Base-by-base conservation (phyloP, 495 filamentous ascomycete species). In the Darksidea phi region DNA sequence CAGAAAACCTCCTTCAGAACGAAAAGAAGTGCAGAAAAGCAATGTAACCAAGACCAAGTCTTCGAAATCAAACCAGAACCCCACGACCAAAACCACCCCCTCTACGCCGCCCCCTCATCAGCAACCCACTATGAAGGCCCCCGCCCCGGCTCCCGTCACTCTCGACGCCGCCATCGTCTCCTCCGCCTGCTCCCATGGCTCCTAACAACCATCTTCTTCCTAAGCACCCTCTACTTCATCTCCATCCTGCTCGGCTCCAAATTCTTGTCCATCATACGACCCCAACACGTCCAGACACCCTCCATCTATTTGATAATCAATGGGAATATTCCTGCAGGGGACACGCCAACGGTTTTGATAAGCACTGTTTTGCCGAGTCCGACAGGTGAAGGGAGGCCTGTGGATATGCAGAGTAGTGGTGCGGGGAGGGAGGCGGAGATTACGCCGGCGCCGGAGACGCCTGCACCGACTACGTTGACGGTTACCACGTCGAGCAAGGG, bases 31-130 rank as follows among this genome's bases (percentile, higher is more conserved):
- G 8, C 8, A 48, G 43, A 7, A 48, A 48, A 10, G 13, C 43
- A n/a, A 17, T 17, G 20, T 38, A 15, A 8, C 36, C 36, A 15
- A 38, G n/a, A n/a, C n/a, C n/a, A n/a, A n/a, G n/a, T n/a, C 36
- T 38, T 38, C 36, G 36, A 38, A 15, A 7, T 23, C 8, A 28
- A 24, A 13, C 25, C 43, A 46, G 59, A 63, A 26, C 59, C 59
- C 59, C 48, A 42, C 47, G 59, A 63, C 53, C 41, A 45, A 23
- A 50, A 42, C 45, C 59, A 63, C 34, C 59, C 59, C 20, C 59
- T 50, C 36, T 63, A 63, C 46, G 47, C 25, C 43, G 25, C 34
- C 3, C 61, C 36, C 32, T 21, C 23, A 34, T 24, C n/a, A 2
- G 20, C 6, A 0, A 2, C 24, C 24, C 15, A 10, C 28, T 45